Conservation (phyloP, 768 basidiomycete genomes). For the Candolleomyces aberdarensis region DNA sequence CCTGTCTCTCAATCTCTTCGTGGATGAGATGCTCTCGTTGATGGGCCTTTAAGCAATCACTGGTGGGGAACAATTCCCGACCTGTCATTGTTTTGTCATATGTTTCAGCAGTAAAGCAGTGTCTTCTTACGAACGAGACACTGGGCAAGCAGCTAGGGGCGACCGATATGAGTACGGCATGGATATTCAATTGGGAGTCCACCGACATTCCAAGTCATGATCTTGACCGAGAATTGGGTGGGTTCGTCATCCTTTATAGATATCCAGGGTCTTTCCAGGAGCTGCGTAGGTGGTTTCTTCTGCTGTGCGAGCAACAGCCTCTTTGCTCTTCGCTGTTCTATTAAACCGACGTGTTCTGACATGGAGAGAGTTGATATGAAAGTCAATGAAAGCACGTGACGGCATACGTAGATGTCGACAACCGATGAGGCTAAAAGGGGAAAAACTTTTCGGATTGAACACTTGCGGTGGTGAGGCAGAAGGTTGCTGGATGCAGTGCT, state of each 20-base stretch:
- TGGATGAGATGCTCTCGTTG: constrained; percentile 76
- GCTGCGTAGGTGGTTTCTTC: not conserved
- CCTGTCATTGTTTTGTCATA: constrained; percentile 37
- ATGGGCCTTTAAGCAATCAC: constrained; percentile 74
- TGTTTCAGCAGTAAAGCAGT: not conserved
- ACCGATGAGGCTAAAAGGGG: not conserved
- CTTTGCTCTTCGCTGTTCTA: constrained; percentile 50
- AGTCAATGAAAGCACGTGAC: not conserved
- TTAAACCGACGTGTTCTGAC: not conserved
- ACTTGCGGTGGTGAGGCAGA: not conserved
- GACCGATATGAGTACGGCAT: not conserved
- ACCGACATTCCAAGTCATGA: constrained; percentile 81
- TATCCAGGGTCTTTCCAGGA: constrained; percentile 41
- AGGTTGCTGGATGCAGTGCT: constrained; percentile 4
- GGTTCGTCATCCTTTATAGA: constrained; percentile 19
- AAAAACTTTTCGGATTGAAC: not conserved
- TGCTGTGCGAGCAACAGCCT: constrained; percentile 19
- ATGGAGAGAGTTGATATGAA: not conserved
- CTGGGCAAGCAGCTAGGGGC: constrained; percentile 67
- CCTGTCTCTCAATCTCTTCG: constrained; percentile 65
- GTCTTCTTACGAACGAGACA: constrained; percentile 67
- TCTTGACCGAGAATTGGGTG: constrained; percentile 36
- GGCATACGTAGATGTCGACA: not conserved
- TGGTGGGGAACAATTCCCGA: constrained; percentile 79
- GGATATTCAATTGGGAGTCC: not conserved